Evolutionary conservation across 2,329 filamentous ascomycete species (phyloP), one percentile per base, ranked within the genome.

Genomic region (Trichoderma afroharzianum): DNA sequence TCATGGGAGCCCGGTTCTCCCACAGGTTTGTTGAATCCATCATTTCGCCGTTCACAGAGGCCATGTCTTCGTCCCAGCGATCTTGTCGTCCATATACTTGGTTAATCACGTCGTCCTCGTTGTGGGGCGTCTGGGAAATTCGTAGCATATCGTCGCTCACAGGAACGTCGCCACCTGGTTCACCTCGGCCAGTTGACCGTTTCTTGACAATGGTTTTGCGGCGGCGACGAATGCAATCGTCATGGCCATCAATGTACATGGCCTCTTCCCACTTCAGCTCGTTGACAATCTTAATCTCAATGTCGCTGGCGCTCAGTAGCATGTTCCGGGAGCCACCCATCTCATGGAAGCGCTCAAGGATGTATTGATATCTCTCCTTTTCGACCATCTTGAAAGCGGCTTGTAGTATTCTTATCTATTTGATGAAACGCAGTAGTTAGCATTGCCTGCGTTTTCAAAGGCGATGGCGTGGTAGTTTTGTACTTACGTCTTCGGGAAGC

Each of bases 401-500:
- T n/a, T 74, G 74, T 1, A 86, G 76, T 28, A 83, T 68, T 3
- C 84, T 78, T 15, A 82, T 78, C 85, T 87, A 50, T 67, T 57
- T 39, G 18, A 33, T 26, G 7, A 47, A 63, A 21, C 9, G 61
- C 26, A 33, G 4, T 32, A 4, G 24, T 70, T 63, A 70, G 68
- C 30, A 15, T 26, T 15, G 21, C 14, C 9, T 50, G 3, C 26
- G 6, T 24, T 32, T 58, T 59, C 55, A 68, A 59, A 68, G 15
- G 15, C 9, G 14, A 6, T 21, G 36, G 18, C 14, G 15, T 8
- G 57, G n/a, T 9, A 32, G 39, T 66, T 15, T 18, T 28, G 68
- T 26, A 79, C 86, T 83, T 78, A 88, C 87, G 79, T 89, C 87
- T 72, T 75, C 76, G 11, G 79, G 73, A 2, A 85, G 82, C 87